phyloP scores from a whole-genome alignment of 2,329 filamentous ascomycete species.

The Penicillium nordicum region DNA sequence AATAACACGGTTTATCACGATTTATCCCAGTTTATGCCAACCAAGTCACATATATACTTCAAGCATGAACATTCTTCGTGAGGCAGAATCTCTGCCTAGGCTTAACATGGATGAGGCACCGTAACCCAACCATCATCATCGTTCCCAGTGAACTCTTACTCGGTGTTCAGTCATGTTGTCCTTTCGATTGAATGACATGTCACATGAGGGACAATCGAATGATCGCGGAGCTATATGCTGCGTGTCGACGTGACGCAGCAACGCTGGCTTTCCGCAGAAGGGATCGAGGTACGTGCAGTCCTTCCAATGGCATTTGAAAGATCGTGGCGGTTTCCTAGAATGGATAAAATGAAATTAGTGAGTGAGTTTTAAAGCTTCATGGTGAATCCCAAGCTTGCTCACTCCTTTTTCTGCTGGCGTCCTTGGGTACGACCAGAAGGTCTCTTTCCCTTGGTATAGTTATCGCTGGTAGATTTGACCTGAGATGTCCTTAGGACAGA shows the following conservation, averaged over 20 bases:
- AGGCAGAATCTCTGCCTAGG: neutral
- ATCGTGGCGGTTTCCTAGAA: neutral
- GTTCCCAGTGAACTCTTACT: neutral
- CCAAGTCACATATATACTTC: too few species aligned
- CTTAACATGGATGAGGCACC: neutral
- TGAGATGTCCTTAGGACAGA: neutral
- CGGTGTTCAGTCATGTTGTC: conserved; percentile 1
- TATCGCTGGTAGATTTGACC: too few species aligned
- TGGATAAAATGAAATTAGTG: neutral
- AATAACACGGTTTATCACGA: too few species aligned
- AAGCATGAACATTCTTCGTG: neutral
- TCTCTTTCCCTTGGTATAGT: neutral
- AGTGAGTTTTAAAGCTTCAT: too few species aligned
- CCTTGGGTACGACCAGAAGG: neutral
- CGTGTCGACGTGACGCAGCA: neutral
- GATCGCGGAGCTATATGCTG: neutral
- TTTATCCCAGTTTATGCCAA: too few species aligned
- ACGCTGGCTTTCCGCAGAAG: neutral
- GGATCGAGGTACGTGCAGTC: neutral
- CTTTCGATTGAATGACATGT: neutral
- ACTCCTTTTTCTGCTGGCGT: neutral
- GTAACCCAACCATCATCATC: neutral
- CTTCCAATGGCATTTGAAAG: neutral
- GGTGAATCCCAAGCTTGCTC: too few species aligned
- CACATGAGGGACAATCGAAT: neutral